Conservation (phyloP, 495 filamentous ascomycete genomes). For the Parathielavia appendiculata region DNA sequence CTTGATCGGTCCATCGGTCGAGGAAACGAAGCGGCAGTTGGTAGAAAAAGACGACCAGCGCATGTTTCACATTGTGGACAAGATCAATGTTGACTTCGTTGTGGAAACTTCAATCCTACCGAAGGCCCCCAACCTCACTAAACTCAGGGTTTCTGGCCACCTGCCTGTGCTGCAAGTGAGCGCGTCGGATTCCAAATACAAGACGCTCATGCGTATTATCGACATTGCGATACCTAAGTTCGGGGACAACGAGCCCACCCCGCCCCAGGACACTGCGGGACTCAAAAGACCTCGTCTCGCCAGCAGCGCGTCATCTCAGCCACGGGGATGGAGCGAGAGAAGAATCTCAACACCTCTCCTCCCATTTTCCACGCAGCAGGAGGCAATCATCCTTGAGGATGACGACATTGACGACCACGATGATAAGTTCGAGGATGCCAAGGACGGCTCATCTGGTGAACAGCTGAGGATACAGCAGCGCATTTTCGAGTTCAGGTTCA, state of each 20-base stretch:
- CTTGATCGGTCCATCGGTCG: slow-evolving; percentile 89
- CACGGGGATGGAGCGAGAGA: slow-evolving; percentile 25
- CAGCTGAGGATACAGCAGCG: slow-evolving; percentile 74
- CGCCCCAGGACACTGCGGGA: slow-evolving; percentile 22
- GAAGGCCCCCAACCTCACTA: slow-evolving; percentile 88
- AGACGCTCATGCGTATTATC: slow-evolving; percentile 89
- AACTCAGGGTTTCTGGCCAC: slow-evolving; percentile 83
- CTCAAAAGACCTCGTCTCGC: slow-evolving; percentile 53
- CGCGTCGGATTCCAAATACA: slow-evolving; percentile 92
- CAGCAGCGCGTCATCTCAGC: slow-evolving; percentile 38
- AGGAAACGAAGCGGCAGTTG: slow-evolving; percentile 82
- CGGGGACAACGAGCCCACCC: slow-evolving; percentile 46
- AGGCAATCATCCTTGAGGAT: slow-evolving; percentile 73
- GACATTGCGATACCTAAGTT: slow-evolving; percentile 91
- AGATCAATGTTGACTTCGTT: slow-evolving; percentile 93
- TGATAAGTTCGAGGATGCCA: slow-evolving; percentile 56
- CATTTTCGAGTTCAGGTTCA: slow-evolving; percentile 93
- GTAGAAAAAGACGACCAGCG: slow-evolving; percentile 60
- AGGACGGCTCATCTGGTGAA: slow-evolving; percentile 53
- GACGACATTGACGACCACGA: slow-evolving; percentile 66
- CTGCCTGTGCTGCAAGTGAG: slow-evolving; percentile 87
- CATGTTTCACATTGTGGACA: slow-evolving; percentile 85
- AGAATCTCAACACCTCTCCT: slow-evolving; percentile 39
- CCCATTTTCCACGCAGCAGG: slow-evolving; percentile 56
- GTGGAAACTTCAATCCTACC: slow-evolving; percentile 90